Evolutionary conservation across 106 monocot species (phyloP), one percentile per base, ranked within the genome.

Genomic region (Dendrobium officinale): DNA sequence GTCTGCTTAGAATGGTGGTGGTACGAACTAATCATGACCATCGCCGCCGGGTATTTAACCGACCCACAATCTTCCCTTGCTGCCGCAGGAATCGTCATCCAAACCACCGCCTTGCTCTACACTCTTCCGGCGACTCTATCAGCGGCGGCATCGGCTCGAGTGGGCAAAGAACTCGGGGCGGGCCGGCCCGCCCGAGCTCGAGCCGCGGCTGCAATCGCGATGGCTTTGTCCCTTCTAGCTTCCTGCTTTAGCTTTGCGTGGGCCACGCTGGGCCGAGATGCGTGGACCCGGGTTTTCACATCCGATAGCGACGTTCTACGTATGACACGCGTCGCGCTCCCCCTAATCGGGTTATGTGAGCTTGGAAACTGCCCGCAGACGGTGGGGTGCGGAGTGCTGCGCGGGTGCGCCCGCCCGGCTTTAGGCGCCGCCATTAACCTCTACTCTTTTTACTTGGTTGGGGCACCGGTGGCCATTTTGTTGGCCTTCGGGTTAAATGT

Each of bases 1-100:
- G 90, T 90, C 47, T 87, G 87, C 67, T 58, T 90, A 0, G 87
- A 87, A 73, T 90, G 90, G 87, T 90, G 90, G 87, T 87, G 90
- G 87, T 89, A 84, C 82, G 85, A 90, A 47, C 85, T 85, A 81
- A 59, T 90, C 20, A 90, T 90, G 90, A 88, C 87, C 5, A 56
- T 90, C 10, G 81, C 81, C 75, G 85, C 90, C 43, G 90, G 90
- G 16, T 90, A 90, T 64, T 86, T 90, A 49, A 22, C 27, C 77
- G 41, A 82, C 20, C 87, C 90, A 1, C 81, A 44, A 8, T 85
- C 84, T 10, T 55, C 83, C 1, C 58, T 90, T 17, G 85, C 80
- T 1, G 64, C 86, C 20, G 75, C 90, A 16, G 90, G 88, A 6
- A 88, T 90, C 37, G 85, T 90, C 56, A 88, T 90, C 16, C 90